These are phyloP conservation scores for Neocallimastix lanati DNA, from an alignment of 192 early-diverging fungal genomes.

Conservation along the genomic window DNA sequence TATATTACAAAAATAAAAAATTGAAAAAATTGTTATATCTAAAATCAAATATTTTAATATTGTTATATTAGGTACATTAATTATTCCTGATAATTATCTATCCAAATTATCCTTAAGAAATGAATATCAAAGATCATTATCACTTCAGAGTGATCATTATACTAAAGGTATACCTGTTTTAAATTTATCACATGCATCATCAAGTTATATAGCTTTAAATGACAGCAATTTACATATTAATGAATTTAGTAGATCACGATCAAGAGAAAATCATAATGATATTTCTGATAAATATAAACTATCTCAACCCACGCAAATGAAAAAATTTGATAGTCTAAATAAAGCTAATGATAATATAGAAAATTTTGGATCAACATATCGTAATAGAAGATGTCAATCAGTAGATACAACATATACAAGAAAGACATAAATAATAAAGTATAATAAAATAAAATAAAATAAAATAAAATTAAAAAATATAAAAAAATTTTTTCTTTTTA, in stretches of 20 bases:
- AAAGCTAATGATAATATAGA: neutral
- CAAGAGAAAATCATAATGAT: neutral
- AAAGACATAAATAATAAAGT: neutral
- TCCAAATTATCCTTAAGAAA: neutral
- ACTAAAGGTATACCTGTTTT: neutral
- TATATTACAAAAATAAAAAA: too few relatives aligned
- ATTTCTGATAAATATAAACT: neutral
- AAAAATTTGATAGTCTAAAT: neutral
- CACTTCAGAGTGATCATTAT: neutral
- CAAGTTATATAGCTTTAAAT: neutral
- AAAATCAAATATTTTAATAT: too few relatives aligned
- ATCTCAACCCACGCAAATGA: neutral
- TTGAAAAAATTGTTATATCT: too few relatives aligned
- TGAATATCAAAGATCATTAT: neutral
- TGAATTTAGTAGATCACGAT: neutral
- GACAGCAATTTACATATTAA: neutral
- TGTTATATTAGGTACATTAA: neutral
- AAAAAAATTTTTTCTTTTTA: too few relatives aligned
- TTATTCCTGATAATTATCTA: neutral
- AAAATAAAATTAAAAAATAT: too few relatives aligned
- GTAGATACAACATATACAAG: neutral
- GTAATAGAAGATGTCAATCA: neutral
- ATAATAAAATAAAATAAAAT: neutral
- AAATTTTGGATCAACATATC: neutral
- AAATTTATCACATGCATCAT: neutral